phyloP scores from a whole-genome alignment of 2,329 filamentous ascomycete species.

The Peltaster fructicola region DNA sequence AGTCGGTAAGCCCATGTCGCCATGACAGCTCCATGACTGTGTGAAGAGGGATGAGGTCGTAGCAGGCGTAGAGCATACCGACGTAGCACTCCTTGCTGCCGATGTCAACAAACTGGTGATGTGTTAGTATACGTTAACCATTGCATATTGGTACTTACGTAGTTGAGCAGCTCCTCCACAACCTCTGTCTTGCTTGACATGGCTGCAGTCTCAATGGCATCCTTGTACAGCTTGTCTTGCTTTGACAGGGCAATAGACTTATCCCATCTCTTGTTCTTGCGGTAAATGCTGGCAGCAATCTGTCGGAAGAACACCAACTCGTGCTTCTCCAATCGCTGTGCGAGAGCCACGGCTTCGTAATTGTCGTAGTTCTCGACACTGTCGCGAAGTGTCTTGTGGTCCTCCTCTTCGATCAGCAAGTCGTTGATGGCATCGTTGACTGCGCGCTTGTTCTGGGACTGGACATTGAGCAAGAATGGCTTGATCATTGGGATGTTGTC shows the following conservation, averaged over 20 bases:
- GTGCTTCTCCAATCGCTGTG: slow-evolving; percentile 85
- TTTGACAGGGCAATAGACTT: slow-evolving; percentile 96
- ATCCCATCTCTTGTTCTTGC: slow-evolving; percentile 99
- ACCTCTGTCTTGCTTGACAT: slow-evolving; percentile 81
- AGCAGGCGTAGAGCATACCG: slow-evolving; percentile 98
- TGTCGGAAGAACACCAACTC: slow-evolving; percentile 98
- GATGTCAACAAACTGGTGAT: slow-evolving; percentile 81
- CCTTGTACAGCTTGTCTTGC: slow-evolving; percentile 98
- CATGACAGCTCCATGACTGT: slow-evolving; percentile 91
- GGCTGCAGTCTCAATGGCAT: slow-evolving; percentile 93
- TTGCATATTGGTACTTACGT: slow-evolving; percentile 48
- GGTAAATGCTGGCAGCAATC: slow-evolving; percentile 94
- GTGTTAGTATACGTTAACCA: not conserved
- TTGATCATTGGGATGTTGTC: slow-evolving; percentile 98
- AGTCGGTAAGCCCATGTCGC: slow-evolving; percentile 86
- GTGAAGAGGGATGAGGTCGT: slow-evolving; percentile 87
- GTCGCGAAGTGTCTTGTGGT: slow-evolving; percentile 95
- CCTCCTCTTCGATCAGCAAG: slow-evolving; percentile 92
- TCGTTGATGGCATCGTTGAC: slow-evolving; percentile 99
- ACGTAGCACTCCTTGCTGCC: slow-evolving; percentile 98
- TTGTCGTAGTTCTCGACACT: slow-evolving; percentile 99
- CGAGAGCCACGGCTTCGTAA: slow-evolving; percentile 88
- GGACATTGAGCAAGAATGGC: slow-evolving; percentile 92
- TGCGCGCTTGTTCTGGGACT: slow-evolving; percentile 91
- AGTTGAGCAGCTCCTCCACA: slow-evolving; percentile 87